These are phyloP conservation scores for Zelopaecilomyces penicillatus DNA, from an alignment of 2,329 filamentous ascomycete species.

Conservation along the genomic window DNA sequence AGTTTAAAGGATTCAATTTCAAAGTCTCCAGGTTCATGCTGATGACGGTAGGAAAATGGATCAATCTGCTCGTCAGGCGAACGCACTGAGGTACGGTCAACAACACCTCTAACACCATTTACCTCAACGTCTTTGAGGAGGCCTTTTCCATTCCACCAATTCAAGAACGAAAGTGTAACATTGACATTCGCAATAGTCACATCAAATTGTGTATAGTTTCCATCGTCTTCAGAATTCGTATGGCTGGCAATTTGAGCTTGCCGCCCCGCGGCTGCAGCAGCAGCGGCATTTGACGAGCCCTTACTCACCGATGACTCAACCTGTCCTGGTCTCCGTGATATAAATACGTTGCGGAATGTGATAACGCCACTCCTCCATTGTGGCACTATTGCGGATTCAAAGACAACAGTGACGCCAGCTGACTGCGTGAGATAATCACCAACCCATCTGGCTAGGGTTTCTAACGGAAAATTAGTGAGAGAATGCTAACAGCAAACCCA, in stretches of 20 bases:
- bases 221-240: constrained; percentile 58
- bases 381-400: constrained; percentile 95
- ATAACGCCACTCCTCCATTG: constrained; percentile 95
- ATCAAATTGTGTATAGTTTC: constrained; percentile 97
- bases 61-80: constrained; percentile 61
- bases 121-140: constrained; percentile 87
- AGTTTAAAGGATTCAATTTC: constrained; percentile 96
- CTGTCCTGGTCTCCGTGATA: constrained; percentile 83
- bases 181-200: constrained; percentile 92
- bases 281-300: constrained; percentile 80
- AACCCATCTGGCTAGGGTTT: constrained; percentile 87
- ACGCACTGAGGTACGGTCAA: constrained; percentile 78
- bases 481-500: background rate
- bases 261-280: constrained; percentile 69
- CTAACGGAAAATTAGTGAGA: constrained; percentile 34
- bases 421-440: constrained; percentile 94
- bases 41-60: constrained; percentile 78
- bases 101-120: constrained; percentile 82
- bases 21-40: constrained; percentile 86
- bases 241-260: constrained; percentile 30
- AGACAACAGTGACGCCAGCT: constrained; percentile 86
- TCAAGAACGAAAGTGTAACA: constrained; percentile 92
- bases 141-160: constrained; percentile 98
- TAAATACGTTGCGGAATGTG: constrained; percentile 91
- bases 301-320: constrained; percentile 78